A percentile compares a stretch with the other conserved stretches of the same genome.
phyloP scores from a whole-genome alignment of 257 asterid species.

The Penstemon eatonii region DNA sequence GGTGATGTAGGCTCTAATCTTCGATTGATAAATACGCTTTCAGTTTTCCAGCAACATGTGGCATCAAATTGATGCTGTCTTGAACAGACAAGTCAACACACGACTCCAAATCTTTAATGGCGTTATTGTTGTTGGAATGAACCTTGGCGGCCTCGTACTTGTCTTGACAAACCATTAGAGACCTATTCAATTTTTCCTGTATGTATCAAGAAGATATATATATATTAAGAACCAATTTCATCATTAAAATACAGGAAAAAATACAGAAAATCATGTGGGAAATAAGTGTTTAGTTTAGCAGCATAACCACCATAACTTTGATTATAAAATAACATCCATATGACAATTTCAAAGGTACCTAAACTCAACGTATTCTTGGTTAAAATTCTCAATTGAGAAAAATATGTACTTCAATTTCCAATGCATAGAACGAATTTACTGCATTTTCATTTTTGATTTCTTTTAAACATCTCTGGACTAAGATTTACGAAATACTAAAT shows the following conservation, averaged over 20 bases:
- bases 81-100: conserved; percentile 72
- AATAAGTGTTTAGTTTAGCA: background rate
- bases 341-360: background rate
- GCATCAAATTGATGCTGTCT: conserved; percentile 59
- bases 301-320: background rate
- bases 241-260: background rate
- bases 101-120: conserved; percentile 57
- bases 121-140: conserved; percentile 44
- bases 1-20: conserved; percentile 32
- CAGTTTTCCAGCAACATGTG: conserved; percentile 69
- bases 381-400: no score
- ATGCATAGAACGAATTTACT: no score
- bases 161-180: conserved; percentile 89
- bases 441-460: no score
- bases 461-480: no score
- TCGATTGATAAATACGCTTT: conserved; percentile 46
- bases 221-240: background rate
- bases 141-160: conserved; percentile 66
- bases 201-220: conserved; percentile 15
- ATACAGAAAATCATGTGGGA: background rate
- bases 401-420: no score
- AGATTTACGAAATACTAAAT: no score
- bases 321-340: background rate
- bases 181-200: conserved; percentile 72
- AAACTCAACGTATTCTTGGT: no score